A percentile compares a stretch with the other conserved stretches of the same genome.
These are phyloP conservation scores for Aspergillus incahuasiensis DNA, from an alignment of 495 filamentous ascomycete species.

Conservation along the genomic window DNA sequence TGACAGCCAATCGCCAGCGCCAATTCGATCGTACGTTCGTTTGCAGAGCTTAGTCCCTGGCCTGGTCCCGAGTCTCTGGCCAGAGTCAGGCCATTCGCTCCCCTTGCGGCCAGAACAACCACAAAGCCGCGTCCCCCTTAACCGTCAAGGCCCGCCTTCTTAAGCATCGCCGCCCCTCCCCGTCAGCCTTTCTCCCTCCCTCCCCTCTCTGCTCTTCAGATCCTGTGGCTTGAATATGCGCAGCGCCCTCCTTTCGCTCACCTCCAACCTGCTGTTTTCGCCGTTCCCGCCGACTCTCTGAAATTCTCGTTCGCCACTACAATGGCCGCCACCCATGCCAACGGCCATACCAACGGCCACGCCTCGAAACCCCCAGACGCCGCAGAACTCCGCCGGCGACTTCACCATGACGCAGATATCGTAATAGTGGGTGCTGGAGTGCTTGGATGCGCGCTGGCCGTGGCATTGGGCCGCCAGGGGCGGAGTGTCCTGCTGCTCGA, in stretches of 20 bases:
- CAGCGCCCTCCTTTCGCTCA: conserved; percentile 7
- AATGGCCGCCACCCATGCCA: conserved; percentile 25
- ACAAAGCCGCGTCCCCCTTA: conserved; percentile 4
- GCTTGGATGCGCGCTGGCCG: conserved; percentile 80
- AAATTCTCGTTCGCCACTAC: conserved; percentile 7
- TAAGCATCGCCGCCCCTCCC: background rate
- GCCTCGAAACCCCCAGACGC: conserved; percentile 21
- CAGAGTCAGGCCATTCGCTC: conserved; percentile 12
- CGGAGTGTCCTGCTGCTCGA: conserved; percentile 90
- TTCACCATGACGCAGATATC: conserved; percentile 65
- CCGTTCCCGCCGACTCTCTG: conserved; percentile 12
- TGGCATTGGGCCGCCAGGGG: conserved; percentile 83
- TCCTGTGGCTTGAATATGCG: conserved; percentile 14
- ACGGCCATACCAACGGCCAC: conserved; percentile 32
- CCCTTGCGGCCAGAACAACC: background rate
- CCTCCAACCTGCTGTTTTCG: conserved; percentile 5
- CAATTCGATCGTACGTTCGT: conserved; percentile 9
- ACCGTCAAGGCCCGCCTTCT: background rate
- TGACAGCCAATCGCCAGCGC: background rate
- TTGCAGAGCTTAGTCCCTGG: too few relatives aligned
- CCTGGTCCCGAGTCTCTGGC: background rate
- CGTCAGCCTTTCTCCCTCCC: conserved; percentile 3
- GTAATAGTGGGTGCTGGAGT: conserved; percentile 89
- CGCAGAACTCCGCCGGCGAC: conserved; percentile 37
- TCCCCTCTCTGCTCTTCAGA: background rate